phyloP scores from a whole-genome alignment of 257 asterid genomes.

The Solanum medicagineum region DNA sequence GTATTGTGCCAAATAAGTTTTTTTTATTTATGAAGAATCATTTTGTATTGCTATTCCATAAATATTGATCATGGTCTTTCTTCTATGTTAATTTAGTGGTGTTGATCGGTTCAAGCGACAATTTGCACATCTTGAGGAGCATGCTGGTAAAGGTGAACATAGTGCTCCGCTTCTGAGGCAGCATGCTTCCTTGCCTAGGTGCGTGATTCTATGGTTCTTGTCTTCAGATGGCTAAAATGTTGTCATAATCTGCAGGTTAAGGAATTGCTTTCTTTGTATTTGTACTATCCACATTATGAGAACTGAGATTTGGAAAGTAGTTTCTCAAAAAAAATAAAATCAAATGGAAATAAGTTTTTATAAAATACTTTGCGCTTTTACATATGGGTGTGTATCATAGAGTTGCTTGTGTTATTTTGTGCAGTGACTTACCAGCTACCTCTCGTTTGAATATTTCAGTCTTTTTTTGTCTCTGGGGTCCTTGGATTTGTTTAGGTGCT shows the following conservation, averaged over 20 bases:
- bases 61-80: background rate
- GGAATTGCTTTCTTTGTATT: background rate
- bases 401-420: background rate
- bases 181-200: constrained; percentile 91
- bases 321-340: background rate
- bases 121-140: constrained; percentile 95
- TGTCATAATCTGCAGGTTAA: background rate
- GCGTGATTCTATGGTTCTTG: background rate
- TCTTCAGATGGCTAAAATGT: background rate
- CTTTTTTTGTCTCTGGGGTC: background rate
- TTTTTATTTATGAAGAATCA: background rate
- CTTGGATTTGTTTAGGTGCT: background rate
- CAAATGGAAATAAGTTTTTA: background rate
- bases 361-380: background rate
- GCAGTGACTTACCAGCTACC: background rate
- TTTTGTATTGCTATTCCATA: constrained; percentile 2
- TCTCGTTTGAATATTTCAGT: background rate
- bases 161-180: constrained; percentile 63
- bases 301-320: background rate
- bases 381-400: background rate
- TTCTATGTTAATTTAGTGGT: constrained; percentile 39
- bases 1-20: background rate
- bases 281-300: background rate
- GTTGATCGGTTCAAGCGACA: constrained; percentile 94
- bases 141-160: constrained; percentile 68